phyloP scores from a whole-genome alignment of 768 basidiomycete species.

The Tulasnella calospora region DNA sequence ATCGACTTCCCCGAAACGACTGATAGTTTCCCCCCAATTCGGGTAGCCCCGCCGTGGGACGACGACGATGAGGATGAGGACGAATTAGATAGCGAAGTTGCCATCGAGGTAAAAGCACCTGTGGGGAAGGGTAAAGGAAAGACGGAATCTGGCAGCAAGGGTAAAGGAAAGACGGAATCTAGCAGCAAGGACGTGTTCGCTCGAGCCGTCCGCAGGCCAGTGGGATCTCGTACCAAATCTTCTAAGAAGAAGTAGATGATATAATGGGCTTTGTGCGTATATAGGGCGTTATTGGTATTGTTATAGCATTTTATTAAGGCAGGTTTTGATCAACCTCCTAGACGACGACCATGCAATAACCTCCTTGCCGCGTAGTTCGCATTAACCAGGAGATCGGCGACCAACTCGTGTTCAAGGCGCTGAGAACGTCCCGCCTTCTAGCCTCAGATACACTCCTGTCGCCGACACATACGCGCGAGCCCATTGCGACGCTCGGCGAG shows the following conservation, averaged over 20 bases:
- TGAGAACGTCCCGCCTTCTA: not conserved
- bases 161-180: not conserved
- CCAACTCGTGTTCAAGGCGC: not conserved
- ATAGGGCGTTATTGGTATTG: not conserved
- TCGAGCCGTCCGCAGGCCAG: not conserved
- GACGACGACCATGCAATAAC: not conserved
- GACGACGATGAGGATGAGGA: not conserved
- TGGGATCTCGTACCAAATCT: not conserved
- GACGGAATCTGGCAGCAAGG: not conserved
- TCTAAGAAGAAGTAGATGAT: not conserved
- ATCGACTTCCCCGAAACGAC: not conserved
- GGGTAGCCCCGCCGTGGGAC: not conserved
- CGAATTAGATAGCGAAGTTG: not conserved
- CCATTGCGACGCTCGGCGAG: not conserved
- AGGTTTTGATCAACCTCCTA: not conserved
- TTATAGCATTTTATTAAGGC: not conserved
- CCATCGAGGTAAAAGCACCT: not conserved
- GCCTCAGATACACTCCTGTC: not conserved
- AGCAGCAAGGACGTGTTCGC: not conserved
- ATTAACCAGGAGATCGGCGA: not conserved
- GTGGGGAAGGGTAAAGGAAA: not conserved
- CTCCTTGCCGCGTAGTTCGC: not conserved
- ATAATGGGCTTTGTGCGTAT: not conserved
- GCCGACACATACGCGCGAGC: not conserved
- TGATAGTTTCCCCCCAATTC: slow-evolving; percentile 18